These are phyloP conservation scores for Geotrichum europaeum DNA, from an alignment of 1,139 yeast genomes.

Conservation along the genomic window DNA sequence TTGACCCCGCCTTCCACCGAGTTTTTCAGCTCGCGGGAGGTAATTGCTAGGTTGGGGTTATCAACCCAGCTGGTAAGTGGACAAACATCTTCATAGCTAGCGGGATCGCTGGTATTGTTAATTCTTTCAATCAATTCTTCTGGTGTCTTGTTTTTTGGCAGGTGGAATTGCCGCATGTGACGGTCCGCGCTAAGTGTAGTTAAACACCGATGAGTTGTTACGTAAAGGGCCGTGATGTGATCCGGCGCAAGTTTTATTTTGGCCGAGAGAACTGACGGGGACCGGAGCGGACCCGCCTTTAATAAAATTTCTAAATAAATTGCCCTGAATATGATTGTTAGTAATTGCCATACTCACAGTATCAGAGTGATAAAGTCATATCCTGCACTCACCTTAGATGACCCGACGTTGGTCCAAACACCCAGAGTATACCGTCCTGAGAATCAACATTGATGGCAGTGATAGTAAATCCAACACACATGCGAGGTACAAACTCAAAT, in stretches of 20 bases:
- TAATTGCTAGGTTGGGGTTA: neutral
- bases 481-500: constrained; percentile 19
- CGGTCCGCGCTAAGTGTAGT: constrained; percentile 6
- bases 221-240: constrained; percentile 5
- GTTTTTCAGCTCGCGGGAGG: neutral
- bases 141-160: neutral
- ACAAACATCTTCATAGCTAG: neutral
- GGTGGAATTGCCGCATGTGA: constrained; percentile 5
- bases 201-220: neutral
- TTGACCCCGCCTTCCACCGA: constrained; percentile 11
- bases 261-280: neutral
- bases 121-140: neutral
- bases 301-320: constrained; percentile 4
- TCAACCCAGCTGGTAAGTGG: neutral
- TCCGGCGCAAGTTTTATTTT: constrained; percentile 2
- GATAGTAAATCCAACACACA: constrained; percentile 20
- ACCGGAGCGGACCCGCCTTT: neutral
- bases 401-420: constrained; percentile 21
- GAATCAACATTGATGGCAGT: constrained; percentile 27
- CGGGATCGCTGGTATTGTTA: neutral
- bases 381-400: constrained; percentile 10
- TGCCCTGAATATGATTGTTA: constrained; percentile 3
- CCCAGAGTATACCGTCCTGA: constrained; percentile 20
- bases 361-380: neutral
- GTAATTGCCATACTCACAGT: neutral